These are phyloP conservation scores for Coelastrella sp. DNA, from an alignment of 139 green algal species.

Conservation along the genomic window DNA sequence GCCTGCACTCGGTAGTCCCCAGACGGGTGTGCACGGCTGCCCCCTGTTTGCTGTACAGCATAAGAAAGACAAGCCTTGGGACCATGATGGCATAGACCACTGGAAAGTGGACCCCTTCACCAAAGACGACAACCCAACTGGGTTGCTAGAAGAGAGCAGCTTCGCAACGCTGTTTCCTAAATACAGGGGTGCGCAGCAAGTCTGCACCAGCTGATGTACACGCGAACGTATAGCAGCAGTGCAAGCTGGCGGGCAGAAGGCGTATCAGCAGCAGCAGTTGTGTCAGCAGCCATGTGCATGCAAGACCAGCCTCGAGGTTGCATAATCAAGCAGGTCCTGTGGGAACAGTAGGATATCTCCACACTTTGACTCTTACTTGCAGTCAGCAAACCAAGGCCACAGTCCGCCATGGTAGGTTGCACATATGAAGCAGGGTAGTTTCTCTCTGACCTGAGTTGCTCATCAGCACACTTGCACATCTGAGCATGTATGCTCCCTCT, in stretches of 20 bases:
- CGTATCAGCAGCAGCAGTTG: not conserved
- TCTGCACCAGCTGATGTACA: not conserved
- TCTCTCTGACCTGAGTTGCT: no score
- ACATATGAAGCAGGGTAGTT: no score
- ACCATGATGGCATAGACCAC: slow-evolving; percentile 97
- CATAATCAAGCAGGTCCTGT: no score
- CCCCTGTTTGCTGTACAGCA: slow-evolving; percentile 68
- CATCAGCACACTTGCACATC: no score
- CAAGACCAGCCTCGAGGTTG: no score
- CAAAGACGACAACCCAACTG: slow-evolving; percentile 92
- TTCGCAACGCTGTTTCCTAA: slow-evolving; percentile 99
- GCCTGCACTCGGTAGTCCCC: not conserved
- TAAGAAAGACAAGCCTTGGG: slow-evolving; percentile 94
- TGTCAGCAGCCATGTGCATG: not conserved
- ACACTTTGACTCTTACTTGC: no score
- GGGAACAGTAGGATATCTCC: no score
- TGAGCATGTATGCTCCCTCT: not conserved
- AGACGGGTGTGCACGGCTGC: not conserved
- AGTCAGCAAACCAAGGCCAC: no score
- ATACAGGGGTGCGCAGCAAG: slow-evolving; percentile 86
- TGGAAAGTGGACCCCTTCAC: slow-evolving; percentile 88
- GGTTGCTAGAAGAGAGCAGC: slow-evolving; percentile 96
- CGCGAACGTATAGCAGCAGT: not conserved
- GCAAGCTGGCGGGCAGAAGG: not conserved
- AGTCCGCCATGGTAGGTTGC: no score